Percentiles rank a stretch among this genome's conserved stretches.
Conservation (phyloP, 2,329 filamentous ascomycete species). For the Macrophomina pseudophaseolina region DNA sequence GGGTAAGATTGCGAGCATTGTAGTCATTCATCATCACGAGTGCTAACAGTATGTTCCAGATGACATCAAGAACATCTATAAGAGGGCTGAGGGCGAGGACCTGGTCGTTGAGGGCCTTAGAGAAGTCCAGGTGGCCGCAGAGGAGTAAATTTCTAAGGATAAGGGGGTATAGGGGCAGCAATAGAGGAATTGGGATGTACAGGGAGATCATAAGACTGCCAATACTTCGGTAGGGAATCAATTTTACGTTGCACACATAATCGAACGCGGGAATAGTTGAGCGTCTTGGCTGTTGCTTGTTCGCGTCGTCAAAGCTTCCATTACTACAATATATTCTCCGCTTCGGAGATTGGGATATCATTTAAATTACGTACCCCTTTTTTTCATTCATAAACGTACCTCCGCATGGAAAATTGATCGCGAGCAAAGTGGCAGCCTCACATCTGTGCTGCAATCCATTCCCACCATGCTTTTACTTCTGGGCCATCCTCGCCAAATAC, state of each 20-base stretch:
- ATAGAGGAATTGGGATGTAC: conserved; percentile 26
- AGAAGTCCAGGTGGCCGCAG: conserved; percentile 74
- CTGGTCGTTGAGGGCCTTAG: conserved; percentile 86
- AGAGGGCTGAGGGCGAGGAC: conserved; percentile 79
- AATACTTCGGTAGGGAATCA: conserved; percentile 23
- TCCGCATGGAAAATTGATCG: background rate
- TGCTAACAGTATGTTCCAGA: conserved; percentile 61
- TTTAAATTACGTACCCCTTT: conserved; percentile 16
- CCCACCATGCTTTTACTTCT: conserved; percentile 85
- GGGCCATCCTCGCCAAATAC: conserved; percentile 64
- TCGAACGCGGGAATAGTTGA: conserved; percentile 13
- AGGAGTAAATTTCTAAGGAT: conserved; percentile 57
- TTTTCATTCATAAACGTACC: background rate
- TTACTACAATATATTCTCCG: conserved; percentile 14
- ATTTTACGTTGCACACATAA: conserved; percentile 24
- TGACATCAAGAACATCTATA: conserved; percentile 94
- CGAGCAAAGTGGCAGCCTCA: conserved; percentile 41
- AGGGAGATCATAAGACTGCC: conserved; percentile 26
- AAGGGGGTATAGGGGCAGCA: conserved; percentile 16
- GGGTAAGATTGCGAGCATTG: conserved; percentile 48
- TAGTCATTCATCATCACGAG: conserved; percentile 28
- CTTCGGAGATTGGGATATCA: conserved; percentile 23
- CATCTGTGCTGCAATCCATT: conserved; percentile 81
- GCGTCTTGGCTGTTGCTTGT: background rate
- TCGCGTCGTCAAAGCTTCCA: background rate